phyloP scores from a whole-genome alignment of 805 yeast species.

The Yamadazyma laniorum region DNA sequence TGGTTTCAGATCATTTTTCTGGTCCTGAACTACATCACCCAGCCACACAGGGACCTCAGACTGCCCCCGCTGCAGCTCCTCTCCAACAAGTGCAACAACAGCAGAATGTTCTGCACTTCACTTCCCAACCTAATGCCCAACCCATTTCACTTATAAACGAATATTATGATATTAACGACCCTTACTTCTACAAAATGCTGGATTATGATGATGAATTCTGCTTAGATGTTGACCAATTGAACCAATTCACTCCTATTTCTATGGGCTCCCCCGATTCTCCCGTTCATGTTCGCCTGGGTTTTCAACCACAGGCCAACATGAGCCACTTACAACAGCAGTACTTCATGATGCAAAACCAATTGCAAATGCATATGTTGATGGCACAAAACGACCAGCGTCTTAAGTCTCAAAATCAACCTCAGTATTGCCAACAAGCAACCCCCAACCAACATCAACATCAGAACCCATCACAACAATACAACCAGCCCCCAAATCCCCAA shows the following conservation, averaged over 20 bases:
- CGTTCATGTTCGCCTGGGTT: background rate
- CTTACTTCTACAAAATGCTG: conserved; percentile 6
- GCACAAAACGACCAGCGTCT: conserved; percentile 1
- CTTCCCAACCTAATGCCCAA: conserved; percentile 10
- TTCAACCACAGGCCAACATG: conserved; percentile 3
- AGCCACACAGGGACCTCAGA: background rate
- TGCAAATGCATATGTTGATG: conserved; percentile 7
- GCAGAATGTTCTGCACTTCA: background rate
- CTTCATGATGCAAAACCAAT: conserved; percentile 10
- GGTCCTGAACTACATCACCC: background rate
- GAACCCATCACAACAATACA: conserved; percentile 3
- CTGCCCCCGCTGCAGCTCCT: background rate
- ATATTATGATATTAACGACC: conserved; percentile 8
- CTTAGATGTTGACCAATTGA: conserved; percentile 43
- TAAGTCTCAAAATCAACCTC: conserved; percentile 1
- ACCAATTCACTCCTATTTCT: conserved; percentile 10
- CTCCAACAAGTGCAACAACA: background rate
- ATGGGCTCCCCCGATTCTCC: conserved; percentile 6
- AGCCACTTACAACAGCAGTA: conserved; percentile 5
- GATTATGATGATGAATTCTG: conserved; percentile 46
- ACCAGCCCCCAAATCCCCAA: conserved; percentile 1
- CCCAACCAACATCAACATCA: conserved; percentile 4
- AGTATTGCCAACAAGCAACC: background rate
- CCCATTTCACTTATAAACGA: conserved; percentile 9
- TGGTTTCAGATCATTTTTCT: background rate